Base-by-base conservation (phyloP, 345 rosid species). In the Triadica sebifera region DNA sequence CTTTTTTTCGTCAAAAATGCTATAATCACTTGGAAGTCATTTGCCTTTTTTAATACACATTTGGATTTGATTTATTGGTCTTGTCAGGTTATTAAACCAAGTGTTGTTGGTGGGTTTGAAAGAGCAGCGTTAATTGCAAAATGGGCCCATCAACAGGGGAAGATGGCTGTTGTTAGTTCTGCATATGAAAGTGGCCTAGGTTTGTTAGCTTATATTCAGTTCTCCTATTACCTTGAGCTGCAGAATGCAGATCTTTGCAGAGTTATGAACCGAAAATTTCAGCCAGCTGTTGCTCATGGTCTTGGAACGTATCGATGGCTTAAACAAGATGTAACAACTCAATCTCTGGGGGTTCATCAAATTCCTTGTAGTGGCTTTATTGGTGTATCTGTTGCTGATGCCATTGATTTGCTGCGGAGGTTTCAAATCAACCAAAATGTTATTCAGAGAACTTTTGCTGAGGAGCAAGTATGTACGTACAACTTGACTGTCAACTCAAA, bases 251-350 rank as follows among this genome's bases (percentile, higher is more conserved):
- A 83, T 25, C 56, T 80, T 77, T 81, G 73, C 71, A 76, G 76
- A 74, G 77, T 74, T 71, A 80, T 69, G 83, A 85, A 84, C 24
- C 71, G 72, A 74, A 79, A 82, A 69, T 69, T 72, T 24, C 57
- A 80, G 67, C 77, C 87, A 73, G 60, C 83, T 64, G 74, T 91
- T 58, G 93, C 94, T 72, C 98, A 94, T 81, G 97, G 98, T 74
- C 92, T 94, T 76, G 98, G 98, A 77, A 94, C 98, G 50, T 92
- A 87, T 65, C 73, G 66, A 75, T 94, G 97, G 98, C 93, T 94
- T 75, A 78, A 84, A 75, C 90, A 92, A 85, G 97, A 94, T 78
- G 86, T 90, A 74, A 77, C 89, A 78, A 73, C 82, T 69, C 70
- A 74, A 77, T 81, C 82, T 67, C 81, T 94, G 51, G 85, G 87